Percentiles rank a stretch among this genome's conserved stretches.
Evolutionary conservation across 2,329 filamentous ascomycete species (phyloP).

Genomic region (Cladosporium sp.): DNA sequence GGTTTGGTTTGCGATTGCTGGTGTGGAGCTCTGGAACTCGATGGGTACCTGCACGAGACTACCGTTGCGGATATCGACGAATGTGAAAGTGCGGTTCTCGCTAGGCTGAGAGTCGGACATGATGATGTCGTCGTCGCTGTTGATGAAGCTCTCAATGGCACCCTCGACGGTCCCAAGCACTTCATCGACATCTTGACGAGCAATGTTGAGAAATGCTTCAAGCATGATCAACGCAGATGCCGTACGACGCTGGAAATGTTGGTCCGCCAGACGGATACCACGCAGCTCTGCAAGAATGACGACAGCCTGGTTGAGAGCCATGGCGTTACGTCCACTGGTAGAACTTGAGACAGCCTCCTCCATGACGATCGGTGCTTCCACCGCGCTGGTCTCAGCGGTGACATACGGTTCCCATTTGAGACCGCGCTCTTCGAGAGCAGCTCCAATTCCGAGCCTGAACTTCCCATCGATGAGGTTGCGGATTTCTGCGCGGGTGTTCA

Average conservation of each 20-base stretch:
- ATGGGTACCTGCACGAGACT: constrained; percentile 23
- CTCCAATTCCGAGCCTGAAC: constrained; percentile 33
- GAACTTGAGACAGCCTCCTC: constrained; percentile 24
- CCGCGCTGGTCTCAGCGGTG: constrained; percentile 26
- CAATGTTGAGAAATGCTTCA: constrained; percentile 22
- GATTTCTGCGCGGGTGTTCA: constrained; percentile 32
- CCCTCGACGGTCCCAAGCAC: constrained; percentile 17
- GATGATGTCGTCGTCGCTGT: constrained; percentile 26
- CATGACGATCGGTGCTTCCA: constrained; percentile 21
- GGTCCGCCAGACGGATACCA: constrained; percentile 25
- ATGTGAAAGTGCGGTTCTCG: constrained; percentile 24
- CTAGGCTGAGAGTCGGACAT: constrained; percentile 24
- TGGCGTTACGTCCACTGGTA: constrained; percentile 24
- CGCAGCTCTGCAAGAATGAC: constrained; percentile 25
- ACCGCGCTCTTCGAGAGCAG: constrained; percentile 29
- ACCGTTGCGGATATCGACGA: constrained; percentile 26
- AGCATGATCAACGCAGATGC: constrained; percentile 23
- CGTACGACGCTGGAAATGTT: constrained; percentile 26
- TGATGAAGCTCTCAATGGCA: constrained; percentile 26
- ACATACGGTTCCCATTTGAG: constrained; percentile 40
- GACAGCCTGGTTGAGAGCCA: constrained; percentile 23
- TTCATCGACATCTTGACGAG: constrained; percentile 20
- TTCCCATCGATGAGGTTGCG: constrained; percentile 34
- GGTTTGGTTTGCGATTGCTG: constrained; percentile 24
- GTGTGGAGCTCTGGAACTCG: constrained; percentile 24